A percentile compares a stretch with the other conserved stretches of the same genome.
Conservation (phyloP, 495 filamentous ascomycete species). For the Penicillium malachiteum region DNA sequence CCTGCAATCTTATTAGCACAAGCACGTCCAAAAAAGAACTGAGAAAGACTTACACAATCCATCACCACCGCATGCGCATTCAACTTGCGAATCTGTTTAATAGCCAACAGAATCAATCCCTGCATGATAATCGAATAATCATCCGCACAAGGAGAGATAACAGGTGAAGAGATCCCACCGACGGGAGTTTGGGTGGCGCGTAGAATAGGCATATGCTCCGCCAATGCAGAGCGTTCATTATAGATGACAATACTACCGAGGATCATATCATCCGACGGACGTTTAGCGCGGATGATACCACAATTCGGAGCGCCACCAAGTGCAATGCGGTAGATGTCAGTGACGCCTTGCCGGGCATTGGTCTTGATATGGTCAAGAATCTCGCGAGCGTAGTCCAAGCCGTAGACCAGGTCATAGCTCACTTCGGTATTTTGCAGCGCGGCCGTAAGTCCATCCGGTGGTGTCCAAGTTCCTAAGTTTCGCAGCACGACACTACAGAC, state of each 20-base stretch:
- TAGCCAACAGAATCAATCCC: conserved; percentile 75
- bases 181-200: conserved; percentile 42
- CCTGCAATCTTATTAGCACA: conserved; percentile 43
- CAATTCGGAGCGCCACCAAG: conserved; percentile 69
- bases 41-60: conserved; percentile 63
- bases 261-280: conserved; percentile 62
- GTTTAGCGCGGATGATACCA: conserved; percentile 80
- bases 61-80: conserved; percentile 67
- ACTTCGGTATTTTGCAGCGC: conserved; percentile 65
- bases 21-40: background rate
- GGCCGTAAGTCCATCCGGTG: conserved; percentile 70
- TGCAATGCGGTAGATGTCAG: conserved; percentile 78
- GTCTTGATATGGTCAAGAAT: conserved; percentile 75
- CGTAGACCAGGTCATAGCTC: conserved; percentile 71
- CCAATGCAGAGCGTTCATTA: conserved; percentile 62
- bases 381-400: conserved; percentile 69
- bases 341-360: conserved; percentile 74
- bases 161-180: conserved; percentile 78
- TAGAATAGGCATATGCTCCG: conserved; percentile 69
- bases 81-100: conserved; percentile 77
- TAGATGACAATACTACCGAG: conserved; percentile 84
- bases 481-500: conserved; percentile 65
- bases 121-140: conserved; percentile 74
- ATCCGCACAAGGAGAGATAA: conserved; percentile 66
- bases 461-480: conserved; percentile 68